These are phyloP conservation scores for button mushroom (Agaricus bisporus) DNA, from an alignment of 768 basidiomycete genomes.

Conservation along the genomic window DNA sequence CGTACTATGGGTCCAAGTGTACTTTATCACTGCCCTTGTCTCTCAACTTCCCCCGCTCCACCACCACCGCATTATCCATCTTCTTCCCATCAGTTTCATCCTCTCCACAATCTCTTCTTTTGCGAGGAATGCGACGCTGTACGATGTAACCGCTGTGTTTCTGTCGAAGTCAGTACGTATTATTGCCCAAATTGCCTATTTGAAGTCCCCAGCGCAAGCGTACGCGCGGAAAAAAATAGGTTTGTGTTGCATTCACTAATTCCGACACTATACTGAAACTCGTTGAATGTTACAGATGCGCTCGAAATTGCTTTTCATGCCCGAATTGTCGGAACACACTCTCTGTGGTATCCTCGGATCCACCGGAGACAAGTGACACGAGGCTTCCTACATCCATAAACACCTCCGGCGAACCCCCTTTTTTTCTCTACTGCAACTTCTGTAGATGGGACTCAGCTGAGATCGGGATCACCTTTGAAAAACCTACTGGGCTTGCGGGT, in stretches of 20 bases:
- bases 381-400: conserved; percentile 47
- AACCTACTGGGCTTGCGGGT: conserved; percentile 94
- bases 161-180: conserved; percentile 92
- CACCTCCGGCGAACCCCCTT: conserved; percentile 78
- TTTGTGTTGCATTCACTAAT: conserved; percentile 21
- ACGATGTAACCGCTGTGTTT: conserved; percentile 88
- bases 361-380: conserved; percentile 54
- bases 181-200: conserved; percentile 98
- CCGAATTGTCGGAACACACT: conserved; percentile 89
- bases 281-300: conserved; percentile 59
- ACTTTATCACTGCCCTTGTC: conserved; percentile 71
- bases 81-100: conserved; percentile 76
- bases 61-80: conserved; percentile 75
- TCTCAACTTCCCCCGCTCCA: conserved; percentile 49
- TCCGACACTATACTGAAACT: neutral
- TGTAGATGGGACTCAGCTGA: conserved; percentile 95
- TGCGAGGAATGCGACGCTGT: conserved; percentile 98
- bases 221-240: conserved; percentile 98
- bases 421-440: conserved; percentile 85
- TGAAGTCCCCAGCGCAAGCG: conserved; percentile 96
- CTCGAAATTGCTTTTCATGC: conserved; percentile 96
- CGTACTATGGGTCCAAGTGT: conserved; percentile 30
- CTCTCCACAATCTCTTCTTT: conserved; percentile 84
- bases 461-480: conserved; percentile 90
- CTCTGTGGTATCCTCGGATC: conserved; percentile 87